Evolutionary conservation across 1,284 basidiomycete genomes (phyloP).

Genomic region (Rhizopogon hawkerae): DNA sequence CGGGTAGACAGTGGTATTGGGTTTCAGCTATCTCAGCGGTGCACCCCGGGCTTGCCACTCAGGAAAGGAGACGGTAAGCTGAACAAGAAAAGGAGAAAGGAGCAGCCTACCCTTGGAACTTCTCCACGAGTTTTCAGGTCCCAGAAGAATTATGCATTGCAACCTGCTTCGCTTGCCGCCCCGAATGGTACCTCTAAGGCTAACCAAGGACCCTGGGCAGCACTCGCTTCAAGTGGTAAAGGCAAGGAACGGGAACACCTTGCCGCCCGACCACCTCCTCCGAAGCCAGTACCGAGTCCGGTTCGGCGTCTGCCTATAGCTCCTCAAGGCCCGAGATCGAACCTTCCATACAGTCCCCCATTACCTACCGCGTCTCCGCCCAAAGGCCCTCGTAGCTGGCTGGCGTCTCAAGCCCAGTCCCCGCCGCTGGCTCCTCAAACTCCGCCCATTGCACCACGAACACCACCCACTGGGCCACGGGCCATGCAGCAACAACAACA

Average conservation of each 20-base stretch:
- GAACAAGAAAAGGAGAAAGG: constrained; percentile 1
- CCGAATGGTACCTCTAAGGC: neutral
- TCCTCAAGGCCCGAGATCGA: neutral
- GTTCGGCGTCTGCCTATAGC: neutral
- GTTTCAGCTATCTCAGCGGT: constrained; percentile 3
- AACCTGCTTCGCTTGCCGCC: neutral
- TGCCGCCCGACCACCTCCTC: neutral
- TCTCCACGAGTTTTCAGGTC: neutral
- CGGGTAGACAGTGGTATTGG: constrained; percentile 11
- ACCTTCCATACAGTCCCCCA: constrained; percentile 15
- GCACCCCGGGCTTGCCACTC: neutral
- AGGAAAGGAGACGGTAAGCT: constrained; percentile 1
- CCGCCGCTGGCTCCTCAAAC: neutral
- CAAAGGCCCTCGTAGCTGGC: constrained; percentile 29
- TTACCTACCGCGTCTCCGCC: constrained; percentile 32
- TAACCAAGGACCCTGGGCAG: neutral
- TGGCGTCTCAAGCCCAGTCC: neutral
- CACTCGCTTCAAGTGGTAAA: neutral
- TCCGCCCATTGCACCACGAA: constrained; percentile 3
- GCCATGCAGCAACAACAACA: neutral
- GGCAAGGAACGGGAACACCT: constrained; percentile 1
- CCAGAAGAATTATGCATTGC: neutral
- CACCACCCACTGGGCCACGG: constrained; percentile 1
- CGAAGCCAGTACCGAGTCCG: constrained; percentile 3
- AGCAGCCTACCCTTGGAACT: neutral